phyloP scores from a whole-genome alignment of 805 yeast species.

The Teunomyces stri region DNA sequence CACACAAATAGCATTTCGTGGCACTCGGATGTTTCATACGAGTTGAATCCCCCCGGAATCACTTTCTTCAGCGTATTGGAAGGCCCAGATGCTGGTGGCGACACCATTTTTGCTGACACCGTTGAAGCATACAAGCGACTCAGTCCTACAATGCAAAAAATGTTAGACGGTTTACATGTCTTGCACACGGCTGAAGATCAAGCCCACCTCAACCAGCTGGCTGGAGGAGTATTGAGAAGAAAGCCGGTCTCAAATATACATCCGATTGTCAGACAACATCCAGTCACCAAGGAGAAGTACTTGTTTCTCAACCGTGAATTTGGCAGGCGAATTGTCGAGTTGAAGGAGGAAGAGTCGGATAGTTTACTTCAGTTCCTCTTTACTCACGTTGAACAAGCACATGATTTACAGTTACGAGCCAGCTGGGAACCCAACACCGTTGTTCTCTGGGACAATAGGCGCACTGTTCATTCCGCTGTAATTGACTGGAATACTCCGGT shows the following conservation, averaged over 20 bases:
- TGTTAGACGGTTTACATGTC: conserved; percentile 60
- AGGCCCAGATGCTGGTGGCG: conserved; percentile 64
- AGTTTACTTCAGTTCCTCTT: conserved; percentile 56
- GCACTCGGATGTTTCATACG: conserved; percentile 78
- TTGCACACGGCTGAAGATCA: conserved; percentile 71
- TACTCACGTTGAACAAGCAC: conserved; percentile 49
- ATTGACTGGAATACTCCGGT: conserved; percentile 72
- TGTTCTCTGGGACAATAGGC: conserved; percentile 77
- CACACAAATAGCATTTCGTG: conserved; percentile 45
- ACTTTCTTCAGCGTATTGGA: conserved; percentile 66
- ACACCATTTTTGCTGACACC: conserved; percentile 67
- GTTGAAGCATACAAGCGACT: conserved; percentile 69
- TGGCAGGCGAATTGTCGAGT: conserved; percentile 66
- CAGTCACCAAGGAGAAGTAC: conserved; percentile 65
- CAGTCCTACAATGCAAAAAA: conserved; percentile 60
- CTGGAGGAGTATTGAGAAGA: conserved; percentile 68
- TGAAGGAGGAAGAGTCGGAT: conserved; percentile 71
- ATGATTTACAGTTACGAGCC: conserved; percentile 68
- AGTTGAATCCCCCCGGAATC: conserved; percentile 67
- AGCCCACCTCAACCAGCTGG: conserved; percentile 51
- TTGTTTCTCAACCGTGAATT: conserved; percentile 59
- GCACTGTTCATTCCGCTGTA: conserved; percentile 65
- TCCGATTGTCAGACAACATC: conserved; percentile 71
- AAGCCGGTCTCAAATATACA: conserved; percentile 60
- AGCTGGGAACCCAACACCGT: conserved; percentile 69